A percentile compares a stretch with the other conserved stretches of the same genome.
These are phyloP conservation scores for Lizonia empirigonia DNA, from an alignment of 2,329 filamentous ascomycete species.

Conservation along the genomic window DNA sequence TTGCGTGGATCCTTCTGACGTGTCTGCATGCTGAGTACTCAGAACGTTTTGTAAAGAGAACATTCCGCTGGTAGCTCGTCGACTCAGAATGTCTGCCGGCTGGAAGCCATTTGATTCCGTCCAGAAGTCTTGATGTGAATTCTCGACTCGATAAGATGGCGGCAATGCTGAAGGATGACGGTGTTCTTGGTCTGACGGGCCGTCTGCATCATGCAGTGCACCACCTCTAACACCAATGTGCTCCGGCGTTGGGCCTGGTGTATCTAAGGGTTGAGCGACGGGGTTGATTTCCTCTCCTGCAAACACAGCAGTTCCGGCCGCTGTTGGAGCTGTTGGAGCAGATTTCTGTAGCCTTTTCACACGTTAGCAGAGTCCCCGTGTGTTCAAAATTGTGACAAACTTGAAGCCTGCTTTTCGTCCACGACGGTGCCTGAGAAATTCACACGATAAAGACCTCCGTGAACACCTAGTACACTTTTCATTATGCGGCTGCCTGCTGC, in stretches of 20 bases:
- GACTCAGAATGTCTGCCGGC: background rate
- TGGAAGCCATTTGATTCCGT: background rate
- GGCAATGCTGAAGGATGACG: background rate
- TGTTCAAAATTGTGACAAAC: background rate
- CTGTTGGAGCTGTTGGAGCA: background rate
- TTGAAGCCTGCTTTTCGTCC: slow-evolving; percentile 9
- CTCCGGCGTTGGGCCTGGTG: too few relatives aligned
- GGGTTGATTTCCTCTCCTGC: background rate
- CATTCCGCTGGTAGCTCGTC: background rate
- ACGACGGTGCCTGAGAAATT: slow-evolving; percentile 2
- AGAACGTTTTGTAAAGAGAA: background rate
- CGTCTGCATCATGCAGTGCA: background rate
- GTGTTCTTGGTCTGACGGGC: background rate
- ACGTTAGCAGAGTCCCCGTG: background rate
- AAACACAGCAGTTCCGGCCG: background rate
- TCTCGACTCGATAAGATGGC: background rate
- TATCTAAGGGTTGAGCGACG: too few relatives aligned
- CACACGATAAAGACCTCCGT: slow-evolving; percentile 4
- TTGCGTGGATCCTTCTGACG: background rate
- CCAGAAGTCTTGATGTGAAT: background rate
- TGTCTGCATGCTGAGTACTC: background rate
- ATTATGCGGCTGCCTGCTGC: background rate
- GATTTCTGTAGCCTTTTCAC: background rate
- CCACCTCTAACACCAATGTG: too few relatives aligned
- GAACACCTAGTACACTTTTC: slow-evolving; percentile 1